A percentile compares a stretch with the other conserved stretches of the same genome.
phyloP scores from a whole-genome alignment of 345 rosid genomes.

The Gynandropsis gynandra region DNA sequence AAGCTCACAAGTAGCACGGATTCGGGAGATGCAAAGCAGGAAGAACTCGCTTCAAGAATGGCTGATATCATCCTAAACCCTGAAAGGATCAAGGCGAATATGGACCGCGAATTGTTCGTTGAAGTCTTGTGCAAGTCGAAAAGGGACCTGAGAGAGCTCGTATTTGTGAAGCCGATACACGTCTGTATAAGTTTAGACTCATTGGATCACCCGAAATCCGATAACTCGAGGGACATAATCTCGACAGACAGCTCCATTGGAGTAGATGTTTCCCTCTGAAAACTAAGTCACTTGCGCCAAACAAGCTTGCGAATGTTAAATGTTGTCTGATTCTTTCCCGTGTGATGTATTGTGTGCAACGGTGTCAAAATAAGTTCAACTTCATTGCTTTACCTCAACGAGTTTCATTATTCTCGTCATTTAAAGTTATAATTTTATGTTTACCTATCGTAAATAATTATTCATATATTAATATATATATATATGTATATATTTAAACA shows the following conservation, averaged over 20 bases:
- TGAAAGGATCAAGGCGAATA: constrained; percentile 27
- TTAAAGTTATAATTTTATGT: too few species aligned
- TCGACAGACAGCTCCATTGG: constrained; percentile 45
- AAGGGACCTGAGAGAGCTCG: constrained; percentile 49
- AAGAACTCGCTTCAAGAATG: constrained; percentile 48
- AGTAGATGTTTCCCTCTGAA: constrained; percentile 35
- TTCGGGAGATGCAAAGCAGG: constrained; percentile 30
- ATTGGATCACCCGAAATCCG: constrained; percentile 60
- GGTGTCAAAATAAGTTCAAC: too few species aligned
- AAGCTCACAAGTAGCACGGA: constrained; percentile 40
- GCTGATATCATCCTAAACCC: constrained; percentile 39
- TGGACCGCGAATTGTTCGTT: constrained; percentile 39
- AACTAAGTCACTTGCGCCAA: neutral
- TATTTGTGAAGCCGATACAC: constrained; percentile 62
- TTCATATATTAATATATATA: too few species aligned
- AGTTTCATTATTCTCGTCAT: too few species aligned
- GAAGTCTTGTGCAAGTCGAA: constrained; percentile 45
- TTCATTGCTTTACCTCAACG: too few species aligned
- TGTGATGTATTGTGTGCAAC: too few species aligned
- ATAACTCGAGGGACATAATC: constrained; percentile 49
- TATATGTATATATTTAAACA: too few species aligned
- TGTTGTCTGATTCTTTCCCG: constrained; percentile 3
- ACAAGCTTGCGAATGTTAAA: constrained; percentile 2
- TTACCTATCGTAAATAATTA: too few species aligned
- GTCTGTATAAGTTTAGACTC: constrained; percentile 53